Conservation (phyloP, 2,329 filamentous ascomycete species). For the Penicillium sp. region DNA sequence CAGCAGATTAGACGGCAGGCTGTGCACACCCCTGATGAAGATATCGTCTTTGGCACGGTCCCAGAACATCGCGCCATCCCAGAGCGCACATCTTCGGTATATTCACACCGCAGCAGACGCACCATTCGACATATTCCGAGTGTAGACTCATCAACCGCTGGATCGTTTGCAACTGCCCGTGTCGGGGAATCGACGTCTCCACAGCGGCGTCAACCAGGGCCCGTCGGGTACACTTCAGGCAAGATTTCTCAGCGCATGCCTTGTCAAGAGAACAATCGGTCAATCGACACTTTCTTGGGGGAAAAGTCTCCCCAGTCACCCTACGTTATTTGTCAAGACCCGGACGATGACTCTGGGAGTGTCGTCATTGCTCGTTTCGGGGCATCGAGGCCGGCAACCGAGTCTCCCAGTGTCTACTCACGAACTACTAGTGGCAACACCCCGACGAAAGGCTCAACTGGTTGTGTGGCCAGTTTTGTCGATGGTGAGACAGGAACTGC, state of each 20-base stretch:
- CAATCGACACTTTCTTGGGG: not conserved
- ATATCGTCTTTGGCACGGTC: slow-evolving; percentile 39
- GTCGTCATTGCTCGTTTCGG: slow-evolving; percentile 25
- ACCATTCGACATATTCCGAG: slow-evolving; percentile 44
- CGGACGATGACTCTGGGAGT: slow-evolving; percentile 31
- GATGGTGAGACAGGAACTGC: slow-evolving; percentile 43
- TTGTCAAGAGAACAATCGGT: slow-evolving; percentile 8
- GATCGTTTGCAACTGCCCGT: slow-evolving; percentile 42
- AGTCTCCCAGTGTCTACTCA: slow-evolving; percentile 53
- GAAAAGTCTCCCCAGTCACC: slow-evolving; percentile 1
- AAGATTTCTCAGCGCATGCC: slow-evolving; percentile 10
- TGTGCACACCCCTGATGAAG: slow-evolving; percentile 29
- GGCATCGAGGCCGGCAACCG: slow-evolving; percentile 22
- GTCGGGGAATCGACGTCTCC: slow-evolving; percentile 32
- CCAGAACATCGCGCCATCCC: slow-evolving; percentile 39
- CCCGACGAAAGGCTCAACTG: slow-evolving; percentile 21
- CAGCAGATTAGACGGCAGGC: slow-evolving; percentile 44
- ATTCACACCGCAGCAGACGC: slow-evolving; percentile 32
- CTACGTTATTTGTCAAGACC: slow-evolving; percentile 15
- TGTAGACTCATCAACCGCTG: slow-evolving; percentile 37
- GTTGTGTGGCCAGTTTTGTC: slow-evolving; percentile 10
- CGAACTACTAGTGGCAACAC: slow-evolving; percentile 46
- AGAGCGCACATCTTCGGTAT: slow-evolving; percentile 36
- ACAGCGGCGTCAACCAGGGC: slow-evolving; percentile 17
- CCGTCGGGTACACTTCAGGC: slow-evolving; percentile 9